Percentiles rank a stretch among this genome's conserved stretches.
Evolutionary conservation across 129 eudicot species (phyloP).

Genomic region (Tanacetum coccineum): DNA sequence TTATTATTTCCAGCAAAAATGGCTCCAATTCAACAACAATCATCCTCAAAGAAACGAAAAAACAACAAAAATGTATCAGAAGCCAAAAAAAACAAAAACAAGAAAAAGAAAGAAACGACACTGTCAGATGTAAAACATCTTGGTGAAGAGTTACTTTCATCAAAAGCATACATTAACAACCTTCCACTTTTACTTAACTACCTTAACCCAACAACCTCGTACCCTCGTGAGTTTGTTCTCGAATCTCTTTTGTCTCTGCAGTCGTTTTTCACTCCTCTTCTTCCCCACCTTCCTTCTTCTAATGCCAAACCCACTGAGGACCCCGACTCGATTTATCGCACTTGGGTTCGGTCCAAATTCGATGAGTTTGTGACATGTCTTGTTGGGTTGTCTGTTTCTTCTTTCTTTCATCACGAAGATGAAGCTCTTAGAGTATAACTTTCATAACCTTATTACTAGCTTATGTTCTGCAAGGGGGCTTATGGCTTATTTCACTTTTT

Average conservation of each 20-base stretch:
- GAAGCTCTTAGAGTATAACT: slow-evolving; percentile 59
- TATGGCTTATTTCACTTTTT: neutral
- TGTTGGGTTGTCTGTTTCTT: slow-evolving; percentile 40
- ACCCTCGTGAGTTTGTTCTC: slow-evolving; percentile 48
- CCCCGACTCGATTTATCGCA: slow-evolving; percentile 54
- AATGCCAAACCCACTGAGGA: slow-evolving; percentile 41
- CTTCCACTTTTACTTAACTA: slow-evolving; percentile 55
- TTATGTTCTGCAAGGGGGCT: too few relatives aligned
- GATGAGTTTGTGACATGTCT: slow-evolving; percentile 52
- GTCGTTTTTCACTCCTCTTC: slow-evolving; percentile 74
- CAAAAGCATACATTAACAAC: slow-evolving; percentile 72
- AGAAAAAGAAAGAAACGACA: too few relatives aligned
- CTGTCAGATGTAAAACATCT: slow-evolving; percentile 53
- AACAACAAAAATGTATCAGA: slow-evolving; percentile 21
- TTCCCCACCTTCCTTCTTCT: slow-evolving; percentile 59
- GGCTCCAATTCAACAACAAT: slow-evolving; percentile 24
- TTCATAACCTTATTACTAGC: too few relatives aligned
- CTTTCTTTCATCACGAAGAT: slow-evolving; percentile 29
- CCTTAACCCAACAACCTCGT: slow-evolving; percentile 34
- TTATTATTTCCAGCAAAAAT: too few relatives aligned
- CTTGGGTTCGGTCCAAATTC: slow-evolving; percentile 83
- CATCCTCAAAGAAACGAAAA: slow-evolving; percentile 36
- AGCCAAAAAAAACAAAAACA: slow-evolving; percentile 20
- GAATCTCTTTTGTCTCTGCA: slow-evolving; percentile 78
- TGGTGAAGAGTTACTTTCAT: slow-evolving; percentile 62